These are phyloP conservation scores for Trapa bicornis DNA, from an alignment of 345 rosid genomes.

Conservation along the genomic window DNA sequence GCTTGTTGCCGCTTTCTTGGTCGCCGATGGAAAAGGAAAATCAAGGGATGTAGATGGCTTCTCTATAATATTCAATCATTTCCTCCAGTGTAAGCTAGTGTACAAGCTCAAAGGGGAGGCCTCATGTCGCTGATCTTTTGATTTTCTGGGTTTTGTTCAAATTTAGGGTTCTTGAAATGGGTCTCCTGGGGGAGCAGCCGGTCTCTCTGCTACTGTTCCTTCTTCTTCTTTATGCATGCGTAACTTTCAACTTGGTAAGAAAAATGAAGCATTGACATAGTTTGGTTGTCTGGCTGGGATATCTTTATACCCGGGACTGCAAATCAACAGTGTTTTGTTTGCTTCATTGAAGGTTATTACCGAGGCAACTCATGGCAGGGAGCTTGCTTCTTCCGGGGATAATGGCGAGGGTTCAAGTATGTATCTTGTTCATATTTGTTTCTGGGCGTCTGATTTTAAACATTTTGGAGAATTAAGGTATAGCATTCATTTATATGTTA, in stretches of 20 bases:
- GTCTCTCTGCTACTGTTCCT: background rate
- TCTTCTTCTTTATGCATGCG: no score
- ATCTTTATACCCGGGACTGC: no score
- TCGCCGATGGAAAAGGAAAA: background rate
- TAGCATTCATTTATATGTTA: no score
- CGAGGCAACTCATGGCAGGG: background rate
- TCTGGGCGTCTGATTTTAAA: background rate
- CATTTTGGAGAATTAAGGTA: no score
- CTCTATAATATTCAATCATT: background rate
- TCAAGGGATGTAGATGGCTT: background rate
- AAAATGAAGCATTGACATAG: background rate
- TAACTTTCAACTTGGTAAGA: background rate
- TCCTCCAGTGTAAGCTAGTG: no score
- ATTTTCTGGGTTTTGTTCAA: background rate
- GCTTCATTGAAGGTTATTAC: background rate
- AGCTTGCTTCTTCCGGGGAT: constrained; percentile 3
- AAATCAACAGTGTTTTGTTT: no score
- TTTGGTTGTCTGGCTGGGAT: background rate
- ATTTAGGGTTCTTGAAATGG: constrained; percentile 2
- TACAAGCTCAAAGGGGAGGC: background rate
- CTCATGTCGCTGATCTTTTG: background rate
- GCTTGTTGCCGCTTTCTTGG: background rate
- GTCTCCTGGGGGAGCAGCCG: background rate
- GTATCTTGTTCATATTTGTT: background rate
- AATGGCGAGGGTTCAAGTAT: background rate